Percentiles rank a stretch among this genome's conserved stretches.
These are phyloP conservation scores for Scytalidium sp. DNA, from an alignment of 2,329 filamentous ascomycete genomes.

Conservation along the genomic window DNA sequence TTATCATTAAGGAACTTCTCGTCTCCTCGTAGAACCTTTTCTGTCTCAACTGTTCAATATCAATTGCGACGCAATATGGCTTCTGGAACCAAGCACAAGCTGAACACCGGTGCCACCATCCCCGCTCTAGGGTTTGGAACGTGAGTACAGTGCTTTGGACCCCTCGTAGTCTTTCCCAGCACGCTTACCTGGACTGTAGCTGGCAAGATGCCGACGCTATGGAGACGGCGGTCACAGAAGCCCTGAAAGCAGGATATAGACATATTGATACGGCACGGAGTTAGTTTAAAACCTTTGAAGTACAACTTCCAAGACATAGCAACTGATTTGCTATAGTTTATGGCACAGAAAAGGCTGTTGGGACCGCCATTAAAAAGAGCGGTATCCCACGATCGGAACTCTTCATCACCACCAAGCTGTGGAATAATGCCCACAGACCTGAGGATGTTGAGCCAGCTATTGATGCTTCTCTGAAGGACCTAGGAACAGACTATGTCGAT, in stretches of 20 bases:
- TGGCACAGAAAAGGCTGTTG: constrained; percentile 41
- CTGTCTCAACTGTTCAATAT: not conserved
- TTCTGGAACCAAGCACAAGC: not conserved
- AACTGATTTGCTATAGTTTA: constrained; percentile 24
- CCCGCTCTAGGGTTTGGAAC: constrained; percentile 30
- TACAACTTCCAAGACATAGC: not conserved
- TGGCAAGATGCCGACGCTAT: not conserved
- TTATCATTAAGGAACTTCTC: not conserved
- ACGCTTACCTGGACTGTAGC: not conserved
- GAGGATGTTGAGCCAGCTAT: constrained; percentile 30
- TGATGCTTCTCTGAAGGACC: constrained; percentile 32
- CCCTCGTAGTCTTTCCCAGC: not conserved
- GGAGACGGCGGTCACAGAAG: not conserved
- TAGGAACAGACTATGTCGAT: constrained; percentile 36
- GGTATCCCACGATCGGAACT: constrained; percentile 37
- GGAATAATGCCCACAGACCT: constrained; percentile 43
- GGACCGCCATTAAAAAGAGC: constrained; percentile 37
- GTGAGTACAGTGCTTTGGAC: not conserved
- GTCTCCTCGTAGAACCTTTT: not conserved
- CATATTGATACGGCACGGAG: constrained; percentile 45
- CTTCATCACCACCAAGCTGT: constrained; percentile 57
- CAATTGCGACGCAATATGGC: not conserved
- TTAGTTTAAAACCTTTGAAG: not conserved
- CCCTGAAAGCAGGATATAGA: constrained; percentile 11
- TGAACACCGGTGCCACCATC: constrained; percentile 23